Conservation (phyloP, 495 filamentous ascomycete species). For the Xylaria nigripes region DNA sequence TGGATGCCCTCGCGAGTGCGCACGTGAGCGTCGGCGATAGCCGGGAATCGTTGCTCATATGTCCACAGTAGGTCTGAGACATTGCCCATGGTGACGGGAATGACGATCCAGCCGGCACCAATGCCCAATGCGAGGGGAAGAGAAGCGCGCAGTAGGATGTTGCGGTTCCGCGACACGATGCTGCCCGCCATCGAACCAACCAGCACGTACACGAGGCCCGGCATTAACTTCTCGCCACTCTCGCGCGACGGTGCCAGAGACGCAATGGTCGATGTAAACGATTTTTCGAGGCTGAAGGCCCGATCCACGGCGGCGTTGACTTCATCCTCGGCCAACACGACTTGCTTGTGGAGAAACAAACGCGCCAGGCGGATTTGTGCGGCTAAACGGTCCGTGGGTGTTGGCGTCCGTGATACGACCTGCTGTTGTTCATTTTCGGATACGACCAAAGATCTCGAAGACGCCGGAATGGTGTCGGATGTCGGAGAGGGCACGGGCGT, state of each 20-base stretch:
- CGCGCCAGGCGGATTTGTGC: constrained; percentile 70
- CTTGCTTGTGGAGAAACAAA: constrained; percentile 70
- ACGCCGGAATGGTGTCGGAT: constrained; percentile 20
- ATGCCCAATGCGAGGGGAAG: constrained; percentile 65
- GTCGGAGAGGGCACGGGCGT: constrained; percentile 25
- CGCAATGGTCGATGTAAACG: constrained; percentile 77
- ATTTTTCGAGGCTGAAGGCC: constrained; percentile 70
- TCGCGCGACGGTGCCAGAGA: constrained; percentile 76
- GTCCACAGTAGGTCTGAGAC: constrained; percentile 74
- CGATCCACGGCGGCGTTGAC: constrained; percentile 68
- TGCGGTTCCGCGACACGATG: constrained; percentile 79
- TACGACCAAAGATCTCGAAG: constrained; percentile 29
- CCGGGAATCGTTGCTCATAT: constrained; percentile 81
- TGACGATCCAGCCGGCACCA: constrained; percentile 61
- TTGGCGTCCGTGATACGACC: constrained; percentile 47
- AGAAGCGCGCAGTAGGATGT: constrained; percentile 63
- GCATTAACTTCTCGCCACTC: constrained; percentile 74
- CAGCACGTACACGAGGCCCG: constrained; percentile 79
- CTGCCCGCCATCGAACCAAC: constrained; percentile 87
- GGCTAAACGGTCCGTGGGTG: constrained; percentile 85
- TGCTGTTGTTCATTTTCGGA: background rate
- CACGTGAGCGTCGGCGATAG: constrained; percentile 69
- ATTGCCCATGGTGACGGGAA: constrained; percentile 78
- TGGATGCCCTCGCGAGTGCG: constrained; percentile 55
- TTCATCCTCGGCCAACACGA: constrained; percentile 60